Percentiles rank a stretch among this genome's conserved stretches.
These are phyloP conservation scores for Closterium sp. DNA, from an alignment of 139 green algal species.

Conservation along the genomic window DNA sequence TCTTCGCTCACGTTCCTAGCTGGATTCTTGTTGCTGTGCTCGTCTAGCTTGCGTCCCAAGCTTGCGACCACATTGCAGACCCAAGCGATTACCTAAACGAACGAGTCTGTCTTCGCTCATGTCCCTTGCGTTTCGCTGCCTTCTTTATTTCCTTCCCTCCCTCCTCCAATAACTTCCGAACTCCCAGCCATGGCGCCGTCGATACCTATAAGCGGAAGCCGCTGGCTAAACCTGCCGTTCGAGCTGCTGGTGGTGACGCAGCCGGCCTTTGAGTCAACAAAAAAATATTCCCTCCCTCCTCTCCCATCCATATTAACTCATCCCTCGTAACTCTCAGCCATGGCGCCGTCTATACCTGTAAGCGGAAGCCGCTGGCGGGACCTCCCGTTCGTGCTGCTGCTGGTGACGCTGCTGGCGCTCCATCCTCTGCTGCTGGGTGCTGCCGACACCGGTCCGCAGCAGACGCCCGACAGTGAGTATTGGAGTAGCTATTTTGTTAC, in stretches of 20 bases:
- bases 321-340: background rate
- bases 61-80: too few relatives aligned
- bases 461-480: background rate
- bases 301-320: too few relatives aligned
- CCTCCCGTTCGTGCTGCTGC: background rate
- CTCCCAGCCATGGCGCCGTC: background rate
- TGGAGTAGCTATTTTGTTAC: too few relatives aligned
- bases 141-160: background rate
- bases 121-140: background rate
- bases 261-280: too few relatives aligned
- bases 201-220: background rate
- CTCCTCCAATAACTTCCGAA: background rate
- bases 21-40: too few relatives aligned
- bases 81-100: too few relatives aligned
- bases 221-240: background rate
- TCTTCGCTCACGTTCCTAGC: too few relatives aligned
- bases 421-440: background rate
- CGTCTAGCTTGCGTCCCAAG: too few relatives aligned
- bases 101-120: background rate
- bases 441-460: background rate
- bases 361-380: background rate
- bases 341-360: background rate
- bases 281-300: too few relatives aligned
- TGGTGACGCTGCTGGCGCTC: background rate
- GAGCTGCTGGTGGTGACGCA: background rate